A percentile compares a stretch with the other conserved stretches of the same genome.
Evolutionary conservation across 495 filamentous ascomycete species (phyloP).

Genomic region (Annulohypoxylon stygium): DNA sequence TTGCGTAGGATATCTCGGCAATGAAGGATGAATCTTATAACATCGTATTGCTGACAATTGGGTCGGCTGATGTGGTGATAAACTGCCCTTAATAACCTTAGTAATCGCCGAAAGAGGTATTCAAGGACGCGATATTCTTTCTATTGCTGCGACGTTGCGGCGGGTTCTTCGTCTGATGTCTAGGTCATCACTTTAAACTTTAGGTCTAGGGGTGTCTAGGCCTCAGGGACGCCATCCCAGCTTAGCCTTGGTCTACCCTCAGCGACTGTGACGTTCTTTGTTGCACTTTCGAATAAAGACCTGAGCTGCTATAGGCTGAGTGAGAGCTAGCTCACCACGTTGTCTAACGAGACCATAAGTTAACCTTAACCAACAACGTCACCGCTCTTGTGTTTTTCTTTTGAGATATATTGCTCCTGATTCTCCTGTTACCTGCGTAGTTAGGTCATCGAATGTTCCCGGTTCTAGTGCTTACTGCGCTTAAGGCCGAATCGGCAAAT

Average conservation of each 20-base stretch:
- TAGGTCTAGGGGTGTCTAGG: constrained; percentile 33
- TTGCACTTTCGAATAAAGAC: constrained; percentile 13
- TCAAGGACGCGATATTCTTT: not conserved
- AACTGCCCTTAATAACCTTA: not conserved
- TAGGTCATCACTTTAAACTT: not conserved
- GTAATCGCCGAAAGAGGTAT: not conserved
- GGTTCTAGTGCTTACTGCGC: constrained; percentile 22
- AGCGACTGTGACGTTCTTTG: constrained; percentile 20
- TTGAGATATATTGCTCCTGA: not conserved
- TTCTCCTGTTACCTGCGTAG: not conserved
- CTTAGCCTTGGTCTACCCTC: not conserved
- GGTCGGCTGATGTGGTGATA: not conserved
- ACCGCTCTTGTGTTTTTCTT: not conserved
- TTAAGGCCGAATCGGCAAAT: not conserved
- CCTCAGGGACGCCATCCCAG: not conserved
- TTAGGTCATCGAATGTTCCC: constrained; percentile 10
- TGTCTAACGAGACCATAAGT: constrained; percentile 7
- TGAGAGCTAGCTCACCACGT: constrained; percentile 1
- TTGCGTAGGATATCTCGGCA: not conserved
- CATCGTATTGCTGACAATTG: constrained; percentile 9
- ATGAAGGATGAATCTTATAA: not conserved
- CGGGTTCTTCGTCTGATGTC: not conserved
- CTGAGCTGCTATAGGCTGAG: not conserved
- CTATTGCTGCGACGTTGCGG: not conserved
- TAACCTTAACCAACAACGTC: constrained; percentile 14